Evolutionary conservation across 257 asterid genomes (phyloP).

Genomic region (Przewalskia tangutica): DNA sequence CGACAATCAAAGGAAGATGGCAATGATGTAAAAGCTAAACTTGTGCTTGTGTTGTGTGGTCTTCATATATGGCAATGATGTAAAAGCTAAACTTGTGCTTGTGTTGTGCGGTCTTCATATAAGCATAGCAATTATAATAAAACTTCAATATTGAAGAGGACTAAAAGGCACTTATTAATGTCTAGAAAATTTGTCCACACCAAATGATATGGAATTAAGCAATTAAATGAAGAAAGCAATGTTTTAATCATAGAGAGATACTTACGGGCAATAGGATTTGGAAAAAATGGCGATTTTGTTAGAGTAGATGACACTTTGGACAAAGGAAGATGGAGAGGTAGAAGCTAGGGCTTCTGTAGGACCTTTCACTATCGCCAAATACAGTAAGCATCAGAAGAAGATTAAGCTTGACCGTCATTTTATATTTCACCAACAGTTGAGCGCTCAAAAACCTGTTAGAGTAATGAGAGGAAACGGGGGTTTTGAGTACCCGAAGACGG

Average conservation of each 20-base stretch:
- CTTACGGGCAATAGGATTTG: constrained; percentile 96
- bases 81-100: background rate
- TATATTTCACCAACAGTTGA: constrained; percentile 11
- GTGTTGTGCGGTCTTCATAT: background rate
- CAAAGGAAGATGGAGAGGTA: constrained; percentile 79
- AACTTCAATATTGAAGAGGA: background rate
- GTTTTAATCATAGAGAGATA: background rate
- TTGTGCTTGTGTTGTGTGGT: background rate
- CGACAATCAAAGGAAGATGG: background rate
- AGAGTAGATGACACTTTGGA: constrained; percentile 74
- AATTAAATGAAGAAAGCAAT: background rate
- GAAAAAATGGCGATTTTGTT: constrained; percentile 82
- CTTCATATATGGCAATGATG: background rate
- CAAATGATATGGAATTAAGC: background rate
- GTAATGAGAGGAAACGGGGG: background rate
- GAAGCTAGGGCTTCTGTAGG: constrained; percentile 51
- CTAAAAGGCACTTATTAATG: background rate
- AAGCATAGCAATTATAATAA: background rate
- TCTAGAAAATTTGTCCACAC: background rate
- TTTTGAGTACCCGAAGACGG: background rate
- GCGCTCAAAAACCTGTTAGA: background rate
- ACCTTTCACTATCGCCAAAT: constrained; percentile 31
- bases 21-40: background rate
- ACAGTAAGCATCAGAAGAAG: constrained; percentile 31
- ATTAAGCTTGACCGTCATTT: constrained; percentile 27